Evolutionary conservation across 2,329 filamentous ascomycete genomes (phyloP).

Genomic region (Colletotrichum sojae): DNA sequence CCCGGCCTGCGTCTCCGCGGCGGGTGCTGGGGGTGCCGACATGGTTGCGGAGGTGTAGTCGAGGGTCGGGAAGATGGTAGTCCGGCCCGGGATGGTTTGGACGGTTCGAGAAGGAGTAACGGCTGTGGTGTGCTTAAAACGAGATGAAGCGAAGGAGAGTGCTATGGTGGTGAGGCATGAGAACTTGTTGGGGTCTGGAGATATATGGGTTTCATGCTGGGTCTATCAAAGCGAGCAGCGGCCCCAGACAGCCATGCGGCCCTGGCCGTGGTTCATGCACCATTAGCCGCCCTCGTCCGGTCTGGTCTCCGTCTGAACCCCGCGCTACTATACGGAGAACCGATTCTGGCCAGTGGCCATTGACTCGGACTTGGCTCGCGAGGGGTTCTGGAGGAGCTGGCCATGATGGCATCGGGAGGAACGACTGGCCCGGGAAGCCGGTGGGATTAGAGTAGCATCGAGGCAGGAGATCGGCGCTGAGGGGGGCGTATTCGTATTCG

Average conservation of each 20-base stretch:
- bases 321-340: background rate
- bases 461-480: background rate
- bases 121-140: background rate
- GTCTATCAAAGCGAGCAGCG: slow-evolving; percentile 8
- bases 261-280: background rate
- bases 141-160: background rate
- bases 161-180: background rate
- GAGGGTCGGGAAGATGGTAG: background rate
- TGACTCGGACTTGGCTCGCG: no score
- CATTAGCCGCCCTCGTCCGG: slow-evolving; percentile 1
- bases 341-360: background rate
- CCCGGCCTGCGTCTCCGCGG: slow-evolving; percentile 8
- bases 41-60: background rate
- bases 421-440: background rate
- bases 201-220: background rate
- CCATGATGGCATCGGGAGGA: slow-evolving; percentile 3
- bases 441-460: background rate
- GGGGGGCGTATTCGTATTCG: slow-evolving; percentile 30
- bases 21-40: slow-evolving; percentile 13
- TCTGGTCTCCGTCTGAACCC: background rate
- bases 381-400: background rate
- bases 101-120: background rate
- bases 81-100: background rate
- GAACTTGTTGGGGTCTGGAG: background rate
- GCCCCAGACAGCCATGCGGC: background rate